Evolutionary conservation across 441 rosid species (phyloP), one percentile per base, ranked within the genome.

Genomic region (Pelargonium citronellum): DNA sequence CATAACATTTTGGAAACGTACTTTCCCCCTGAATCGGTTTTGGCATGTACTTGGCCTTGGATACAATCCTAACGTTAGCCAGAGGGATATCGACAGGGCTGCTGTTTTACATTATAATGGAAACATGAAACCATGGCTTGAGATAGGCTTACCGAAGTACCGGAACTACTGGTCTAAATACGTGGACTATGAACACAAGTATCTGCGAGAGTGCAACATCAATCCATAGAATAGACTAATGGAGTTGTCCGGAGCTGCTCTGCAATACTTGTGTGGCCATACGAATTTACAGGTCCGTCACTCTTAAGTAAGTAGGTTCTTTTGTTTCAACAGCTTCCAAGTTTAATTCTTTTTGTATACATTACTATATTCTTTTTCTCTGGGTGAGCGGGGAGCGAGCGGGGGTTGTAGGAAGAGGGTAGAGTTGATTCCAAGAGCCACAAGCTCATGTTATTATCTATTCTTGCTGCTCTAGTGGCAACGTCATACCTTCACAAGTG

Each of bases 41-140:
- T 95, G 97, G 99, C 99, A 95, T 78, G 89, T 86, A 65, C 84
- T 95, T 9, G 98, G 99, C 4, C 96, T 95, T 60, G 99, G 99
- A 66, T 91, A 95, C 84, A 90, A 95, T 79, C 97, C 96, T 5
- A 84, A 69, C 61, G 88, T 95, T 41, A 88, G 76, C 80, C 94
- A 84, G 81, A 86, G 79, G 80, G 99, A 90, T 0, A 87, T 95
- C 13, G 96, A 87, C 58, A 71, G 87, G 62, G 96, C 90, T 3
- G 96, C 96, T 0, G 99, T 91, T 19, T 74, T 95, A 77, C 99
- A 95, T 70, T 95, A 89, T 41, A 95, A 95, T 65, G 99, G 99
- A 34, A 95, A 95, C 87, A 80, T 90, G 86, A 95, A 95, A 75
- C 96, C 99, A 10, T 91, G 97, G 99, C 91, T 95, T 69, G 99